Evolutionary conservation across 2,329 filamentous ascomycete species (phyloP), one percentile per base, ranked within the genome.

Genomic region (Monosporascus sp.): DNA sequence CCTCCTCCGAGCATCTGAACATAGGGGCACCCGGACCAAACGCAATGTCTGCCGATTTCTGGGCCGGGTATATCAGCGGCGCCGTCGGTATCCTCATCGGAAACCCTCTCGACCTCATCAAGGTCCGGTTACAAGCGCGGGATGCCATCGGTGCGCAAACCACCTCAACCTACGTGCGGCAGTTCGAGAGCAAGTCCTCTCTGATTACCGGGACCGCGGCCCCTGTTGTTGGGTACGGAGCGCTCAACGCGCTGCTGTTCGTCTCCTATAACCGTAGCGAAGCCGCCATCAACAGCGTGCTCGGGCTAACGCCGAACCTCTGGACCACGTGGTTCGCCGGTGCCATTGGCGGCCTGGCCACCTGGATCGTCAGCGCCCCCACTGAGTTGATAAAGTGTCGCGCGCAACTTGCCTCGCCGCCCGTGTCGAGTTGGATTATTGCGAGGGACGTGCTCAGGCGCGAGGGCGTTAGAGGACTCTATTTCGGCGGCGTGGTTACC

Each of bases 321-420:
- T 78, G 77, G 67, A 85, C 86, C 38, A 85, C 88, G 17, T 97
- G 88, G 83, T 58, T 87, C 9, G 90, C 92, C 17, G 93, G 93
- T 46, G 89, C 89, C 8, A 73, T 86, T 3, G 90, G 90, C 43
- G 93, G 93, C 2, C 77, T 97, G 18, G 89, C 90, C 3, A 94
- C 88, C 5, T 97, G 91, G 79, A 78, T 88, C 20, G 81, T 97
- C 38, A 93, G 88, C 54, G 88, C 91, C 5, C 93, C 93, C 0
- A 96, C 91, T 0, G 93, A 97, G 72, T 77, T 96, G 36, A 80
- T 97, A 62, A 97, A 97, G 74, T 96, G 91, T 66, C 83, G 90
- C 41, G 88, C 89, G 0, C 93, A 97, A 67, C 76, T 94, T 7
- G 70, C 73, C 11, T 63, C 68, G 8, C 54, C 72, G 63, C 27